Conservation (phyloP, 1,139 yeast genomes). For the Arxiozyma telluris region DNA sequence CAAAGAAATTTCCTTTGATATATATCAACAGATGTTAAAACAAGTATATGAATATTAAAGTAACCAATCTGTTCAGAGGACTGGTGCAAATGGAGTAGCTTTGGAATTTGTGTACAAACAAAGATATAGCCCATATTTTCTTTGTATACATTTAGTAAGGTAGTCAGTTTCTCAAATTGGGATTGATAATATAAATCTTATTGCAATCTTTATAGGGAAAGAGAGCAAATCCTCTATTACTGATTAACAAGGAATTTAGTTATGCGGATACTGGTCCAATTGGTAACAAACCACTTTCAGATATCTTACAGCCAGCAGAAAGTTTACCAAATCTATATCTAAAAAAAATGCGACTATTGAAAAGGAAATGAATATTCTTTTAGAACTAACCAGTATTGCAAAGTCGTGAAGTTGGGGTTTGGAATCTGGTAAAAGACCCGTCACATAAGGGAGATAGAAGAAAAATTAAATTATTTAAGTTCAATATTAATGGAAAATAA, state of each 20-base stretch:
- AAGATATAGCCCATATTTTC: background rate
- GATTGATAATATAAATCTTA: too few relatives aligned
- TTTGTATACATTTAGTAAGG: background rate
- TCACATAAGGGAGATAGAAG: background rate
- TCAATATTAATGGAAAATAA: background rate
- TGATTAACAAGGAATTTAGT: too few relatives aligned
- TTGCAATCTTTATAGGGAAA: background rate
- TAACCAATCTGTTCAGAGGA: background rate
- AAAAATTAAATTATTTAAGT: too few relatives aligned
- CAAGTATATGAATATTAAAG: background rate
- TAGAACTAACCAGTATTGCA: background rate
- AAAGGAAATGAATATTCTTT: background rate
- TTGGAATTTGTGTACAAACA: background rate
- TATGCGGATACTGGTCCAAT: too few relatives aligned
- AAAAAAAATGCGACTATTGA: background rate
- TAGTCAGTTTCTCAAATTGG: too few relatives aligned
- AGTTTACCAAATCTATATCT: background rate
- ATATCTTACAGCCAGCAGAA: background rate
- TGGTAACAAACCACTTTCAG: background rate
- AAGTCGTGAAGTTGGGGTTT: background rate
- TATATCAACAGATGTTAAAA: background rate
- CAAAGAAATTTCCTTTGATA: background rate
- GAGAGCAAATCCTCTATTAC: background rate
- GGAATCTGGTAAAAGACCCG: background rate
- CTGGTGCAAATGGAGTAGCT: background rate